These are phyloP conservation scores for Phytophthora lateralis DNA, from an alignment of 352 stramenopile genomes.

Conservation along the genomic window DNA sequence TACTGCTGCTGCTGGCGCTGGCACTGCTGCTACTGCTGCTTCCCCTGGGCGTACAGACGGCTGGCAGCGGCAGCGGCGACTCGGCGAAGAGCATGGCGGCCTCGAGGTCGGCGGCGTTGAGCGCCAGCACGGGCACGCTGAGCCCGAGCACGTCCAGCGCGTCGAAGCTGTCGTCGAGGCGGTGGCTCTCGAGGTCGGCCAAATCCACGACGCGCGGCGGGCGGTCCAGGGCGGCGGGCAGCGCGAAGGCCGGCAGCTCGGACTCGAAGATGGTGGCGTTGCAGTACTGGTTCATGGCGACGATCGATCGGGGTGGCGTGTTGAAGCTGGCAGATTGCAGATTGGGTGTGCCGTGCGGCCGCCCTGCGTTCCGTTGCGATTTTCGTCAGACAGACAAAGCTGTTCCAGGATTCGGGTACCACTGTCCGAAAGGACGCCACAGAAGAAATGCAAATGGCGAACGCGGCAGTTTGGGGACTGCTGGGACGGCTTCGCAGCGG, in stretches of 20 bases:
- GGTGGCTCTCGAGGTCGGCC: constrained; percentile 11
- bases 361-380: constrained; percentile 12
- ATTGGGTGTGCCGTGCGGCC: constrained; percentile 20
- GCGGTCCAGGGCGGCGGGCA: constrained; percentile 24
- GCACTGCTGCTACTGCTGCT: background rate
- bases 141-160: constrained; percentile 20
- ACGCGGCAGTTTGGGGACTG: background rate
- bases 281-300: constrained; percentile 15
- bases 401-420: background rate
- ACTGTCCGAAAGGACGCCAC: background rate
- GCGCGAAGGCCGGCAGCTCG: constrained; percentile 26
- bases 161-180: constrained; percentile 26
- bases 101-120: constrained; percentile 4
- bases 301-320: constrained; percentile 6
- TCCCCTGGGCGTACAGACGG: constrained; percentile 1
- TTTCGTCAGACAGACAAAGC: constrained; percentile 3
- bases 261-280: constrained; percentile 23
- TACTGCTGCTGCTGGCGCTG: constrained; percentile 1
- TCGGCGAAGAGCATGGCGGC: constrained; percentile 22
- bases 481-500: background rate
- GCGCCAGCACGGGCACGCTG: constrained; percentile 15
- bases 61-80: background rate
- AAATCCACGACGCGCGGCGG: constrained; percentile 7
- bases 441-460: background rate
- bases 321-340: constrained; percentile 20